These are phyloP conservation scores for Jimgerdemannia lactiflua DNA, from an alignment of 192 early-diverging fungal genomes.

Conservation along the genomic window DNA sequence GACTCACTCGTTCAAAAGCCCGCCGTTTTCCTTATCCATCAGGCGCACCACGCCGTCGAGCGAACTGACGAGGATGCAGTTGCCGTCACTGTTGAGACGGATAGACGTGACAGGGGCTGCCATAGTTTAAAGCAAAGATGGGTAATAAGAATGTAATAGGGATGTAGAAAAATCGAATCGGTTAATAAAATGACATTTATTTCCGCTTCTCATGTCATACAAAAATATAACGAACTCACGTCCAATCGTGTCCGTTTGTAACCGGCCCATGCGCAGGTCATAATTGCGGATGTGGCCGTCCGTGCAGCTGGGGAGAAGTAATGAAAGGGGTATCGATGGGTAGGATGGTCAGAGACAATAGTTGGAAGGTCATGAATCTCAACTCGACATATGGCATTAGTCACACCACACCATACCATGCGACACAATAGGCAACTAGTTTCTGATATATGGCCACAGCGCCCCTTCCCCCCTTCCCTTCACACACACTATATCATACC, in stretches of 20 bases:
- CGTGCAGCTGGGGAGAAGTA: constrained; percentile 64
- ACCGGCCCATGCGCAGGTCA: constrained; percentile 78
- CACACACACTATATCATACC: no score
- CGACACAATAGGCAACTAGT: no score
- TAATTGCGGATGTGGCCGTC: constrained; percentile 84
- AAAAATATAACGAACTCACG: no score
- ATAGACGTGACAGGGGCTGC: constrained; percentile 77
- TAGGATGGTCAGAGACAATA: no score
- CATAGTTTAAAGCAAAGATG: constrained; percentile 8
- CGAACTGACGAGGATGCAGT: constrained; percentile 72
- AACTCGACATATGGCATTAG: background rate
- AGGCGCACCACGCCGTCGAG: constrained; percentile 82
- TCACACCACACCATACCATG: background rate
- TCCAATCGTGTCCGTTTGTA: constrained; percentile 69
- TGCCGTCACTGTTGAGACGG: constrained; percentile 58
- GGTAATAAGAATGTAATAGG: background rate
- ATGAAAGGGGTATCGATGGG: no score
- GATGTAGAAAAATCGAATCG: no score
- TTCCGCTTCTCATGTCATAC: no score
- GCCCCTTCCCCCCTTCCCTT: no score
- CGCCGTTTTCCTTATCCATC: constrained; percentile 78
- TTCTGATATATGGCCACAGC: no score
- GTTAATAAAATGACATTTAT: no score
- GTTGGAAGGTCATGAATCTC: no score
- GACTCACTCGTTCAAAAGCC: constrained; percentile 65